Base-by-base conservation (phyloP, 2,329 filamentous ascomycete genomes). In the Thyridium curvatum region DNA sequence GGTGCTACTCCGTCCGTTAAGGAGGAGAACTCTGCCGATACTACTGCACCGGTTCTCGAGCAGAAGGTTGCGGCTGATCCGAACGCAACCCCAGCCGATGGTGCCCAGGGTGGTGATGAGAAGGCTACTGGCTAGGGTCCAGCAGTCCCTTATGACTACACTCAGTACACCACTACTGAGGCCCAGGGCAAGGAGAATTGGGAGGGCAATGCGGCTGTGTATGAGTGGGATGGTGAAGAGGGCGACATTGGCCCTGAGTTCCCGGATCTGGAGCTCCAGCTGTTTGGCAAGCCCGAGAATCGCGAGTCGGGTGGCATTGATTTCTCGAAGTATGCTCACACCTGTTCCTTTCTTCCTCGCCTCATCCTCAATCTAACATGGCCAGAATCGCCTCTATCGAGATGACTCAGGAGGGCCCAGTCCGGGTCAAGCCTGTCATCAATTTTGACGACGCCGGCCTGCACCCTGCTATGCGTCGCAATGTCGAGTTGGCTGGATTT, bases 171-270 rank as follows among this genome's bases (percentile, higher is more conserved):
- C 18, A 43, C 6, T 26, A 10, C 47, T 8, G 40, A 48, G 2
- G 46, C 35, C 6, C 35, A 42, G n/a, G 21, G 15, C 26, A 16
- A 15, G 30, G 51, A 52, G 10, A 51, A 56, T 3, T 79, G 71
- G 63, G 74, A 71, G 12, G 59, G 66, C 30, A 74, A 75, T 39
- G 82, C 79, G n/a, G 64, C 56, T 0, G 70, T 84, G 32, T 97
- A 97, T 51, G 78, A 90, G 53, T 97, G 86, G 84, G 72, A 80
- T 14, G 88, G 89, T 10, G 87, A 94, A 3, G 86, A 74, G 49
- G 93, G 91, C 3, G 91, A 97, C 31, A 69, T 98, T 39, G 91
- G 84, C 7, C 89, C 89, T 0, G 69, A 68, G 36, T 74, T 82
- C 38, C 66, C 73, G 0, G 74, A 79, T 35, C 75, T 98, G 0